phyloP scores from a whole-genome alignment of 257 asterid genomes.

The Galeopsis tetrahit region DNA sequence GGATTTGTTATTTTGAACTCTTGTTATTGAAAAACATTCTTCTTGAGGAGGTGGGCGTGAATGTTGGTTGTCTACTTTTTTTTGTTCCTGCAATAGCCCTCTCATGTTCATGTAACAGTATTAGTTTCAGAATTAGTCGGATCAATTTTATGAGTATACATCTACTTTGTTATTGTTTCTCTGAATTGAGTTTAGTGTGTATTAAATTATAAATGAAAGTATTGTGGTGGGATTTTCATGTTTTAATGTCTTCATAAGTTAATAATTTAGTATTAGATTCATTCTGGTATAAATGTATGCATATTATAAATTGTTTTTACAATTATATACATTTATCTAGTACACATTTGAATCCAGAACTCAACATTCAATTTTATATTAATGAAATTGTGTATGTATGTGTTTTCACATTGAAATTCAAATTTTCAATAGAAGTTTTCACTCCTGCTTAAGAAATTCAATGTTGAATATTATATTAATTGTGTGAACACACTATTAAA shows the following conservation, averaged over 20 bases:
- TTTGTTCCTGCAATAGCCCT: not conserved
- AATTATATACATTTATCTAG: not conserved
- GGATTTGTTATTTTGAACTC: not conserved
- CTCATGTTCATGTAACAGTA: conserved; percentile 9
- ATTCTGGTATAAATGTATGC: too few relatives aligned
- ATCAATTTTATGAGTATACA: not conserved
- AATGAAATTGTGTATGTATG: too few relatives aligned
- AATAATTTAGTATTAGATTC: too few relatives aligned
- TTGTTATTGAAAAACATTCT: not conserved
- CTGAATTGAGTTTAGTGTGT: not conserved
- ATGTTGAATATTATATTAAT: too few relatives aligned
- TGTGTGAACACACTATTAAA: not conserved
- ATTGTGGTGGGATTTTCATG: not conserved
- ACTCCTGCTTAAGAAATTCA: not conserved
- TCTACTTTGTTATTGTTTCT: not conserved
- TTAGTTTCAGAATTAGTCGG: not conserved
- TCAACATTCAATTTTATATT: not conserved
- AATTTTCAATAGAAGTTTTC: not conserved
- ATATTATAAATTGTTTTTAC: too few relatives aligned
- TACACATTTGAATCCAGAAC: not conserved
- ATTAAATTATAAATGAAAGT: not conserved
- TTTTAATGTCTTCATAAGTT: too few relatives aligned
- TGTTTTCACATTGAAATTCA: not conserved
- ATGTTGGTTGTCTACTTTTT: not conserved
- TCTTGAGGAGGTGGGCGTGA: not conserved